phyloP scores from a whole-genome alignment of 768 basidiomycete genomes.

The Aureoboletus auriporus region DNA sequence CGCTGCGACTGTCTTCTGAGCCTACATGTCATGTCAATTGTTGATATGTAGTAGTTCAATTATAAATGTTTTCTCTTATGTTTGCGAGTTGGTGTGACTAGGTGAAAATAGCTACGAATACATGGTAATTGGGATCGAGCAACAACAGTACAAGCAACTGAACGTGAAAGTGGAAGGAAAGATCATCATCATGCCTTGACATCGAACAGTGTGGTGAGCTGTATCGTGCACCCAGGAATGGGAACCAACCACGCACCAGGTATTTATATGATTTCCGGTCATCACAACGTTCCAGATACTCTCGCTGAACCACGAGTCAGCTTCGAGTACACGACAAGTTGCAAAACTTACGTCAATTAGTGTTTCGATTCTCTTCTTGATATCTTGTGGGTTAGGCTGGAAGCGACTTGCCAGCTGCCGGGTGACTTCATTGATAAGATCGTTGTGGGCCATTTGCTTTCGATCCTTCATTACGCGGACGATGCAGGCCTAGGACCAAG shows the following conservation, averaged over 20 bases:
- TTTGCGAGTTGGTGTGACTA: background rate
- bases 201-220: background rate
- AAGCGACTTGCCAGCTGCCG: constrained; percentile 82
- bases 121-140: background rate
- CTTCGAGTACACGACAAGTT: background rate
- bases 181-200: constrained; percentile 21
- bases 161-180: too few relatives aligned
- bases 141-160: background rate
- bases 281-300: constrained; percentile 88
- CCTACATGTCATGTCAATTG: constrained; percentile 33
- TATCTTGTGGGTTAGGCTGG: constrained; percentile 75
- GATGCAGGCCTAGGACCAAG: constrained; percentile 78
- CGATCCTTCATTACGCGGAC: constrained; percentile 97
- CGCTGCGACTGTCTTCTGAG: constrained; percentile 15
- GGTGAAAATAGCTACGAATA: background rate
- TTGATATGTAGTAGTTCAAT: constrained; percentile 27
- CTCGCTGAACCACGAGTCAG: constrained; percentile 51
- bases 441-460: constrained; percentile 84
- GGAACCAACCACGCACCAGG: constrained; percentile 36
- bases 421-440: constrained; percentile 87
- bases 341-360: constrained; percentile 75
- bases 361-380: constrained; percentile 92
- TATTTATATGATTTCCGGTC: constrained; percentile 89
- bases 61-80: background rate
- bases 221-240: background rate